Base-by-base conservation (phyloP, 1,139 yeast genomes). In the Diutina rugosa region DNA sequence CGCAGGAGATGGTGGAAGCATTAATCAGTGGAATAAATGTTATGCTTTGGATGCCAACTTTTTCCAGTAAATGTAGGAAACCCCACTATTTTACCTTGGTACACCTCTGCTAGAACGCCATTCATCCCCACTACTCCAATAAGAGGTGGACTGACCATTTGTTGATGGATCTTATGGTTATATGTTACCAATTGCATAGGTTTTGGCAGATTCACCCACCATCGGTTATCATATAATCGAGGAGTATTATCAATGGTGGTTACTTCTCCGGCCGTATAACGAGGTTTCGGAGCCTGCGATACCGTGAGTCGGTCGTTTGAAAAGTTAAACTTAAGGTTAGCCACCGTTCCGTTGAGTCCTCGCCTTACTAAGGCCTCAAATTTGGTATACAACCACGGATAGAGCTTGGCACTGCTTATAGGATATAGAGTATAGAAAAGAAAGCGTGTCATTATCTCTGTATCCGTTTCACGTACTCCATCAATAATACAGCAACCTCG, bases 301-400 rank as follows among this genome's bases (percentile, higher is more conserved):
- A 49, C n/a, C n/a, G 6, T 18, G 16, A 30, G 32, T 4, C 18
- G 14, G 14, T 6, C 16, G 12, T 18, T 30, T 3, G 18, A 14
- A 28, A 3, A 21, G 8, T 2, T 14, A 16, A 49, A 30, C 14
- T 49, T 30, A 3, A 49, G 21, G 18, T 49, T 49, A n/a, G 45
- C 44, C 12, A 49, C 41, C 5, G 53, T 49, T 8, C 44, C 53
- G 6, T 26, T 30, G 16, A 29, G 29, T 18, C 26, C 16, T 30
- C 44, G 26, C 7, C 9, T 16, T 2, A 32, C 28, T n/a, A 49
- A 49, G 4, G 45, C 14, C 55, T 76, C 76, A 14, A 79, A 56
- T 57, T 71, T 76, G 4, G 81, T 72, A 59, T 74, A 80, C 4
- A 71, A 64, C 76, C 81, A 79, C 59, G 76, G 76, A 60, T 72